Evolutionary conservation across 129 eudicot genomes (phyloP).

Genomic region (Lactuca sativa): DNA sequence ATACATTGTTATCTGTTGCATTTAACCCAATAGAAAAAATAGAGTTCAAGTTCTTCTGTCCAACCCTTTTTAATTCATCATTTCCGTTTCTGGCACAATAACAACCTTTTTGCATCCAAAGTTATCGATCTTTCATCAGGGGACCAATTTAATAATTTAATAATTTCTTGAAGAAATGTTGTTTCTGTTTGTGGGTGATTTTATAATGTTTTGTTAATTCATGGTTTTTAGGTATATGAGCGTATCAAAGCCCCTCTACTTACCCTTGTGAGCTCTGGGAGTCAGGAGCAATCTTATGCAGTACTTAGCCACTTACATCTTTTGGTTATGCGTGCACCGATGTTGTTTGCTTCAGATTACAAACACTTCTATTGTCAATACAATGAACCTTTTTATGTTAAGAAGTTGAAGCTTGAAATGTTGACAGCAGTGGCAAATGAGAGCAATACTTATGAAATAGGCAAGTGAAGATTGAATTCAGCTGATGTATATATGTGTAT

Average conservation of each 20-base stretch:
- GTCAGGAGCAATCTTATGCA: slow-evolving; percentile 94
- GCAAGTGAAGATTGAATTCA: slow-evolving; percentile 28
- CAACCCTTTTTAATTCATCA: too few species aligned
- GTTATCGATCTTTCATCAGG: too few species aligned
- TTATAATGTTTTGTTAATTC: too few species aligned
- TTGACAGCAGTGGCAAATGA: slow-evolving; percentile 94
- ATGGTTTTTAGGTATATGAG: slow-evolving; percentile 70
- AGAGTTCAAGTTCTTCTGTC: too few species aligned
- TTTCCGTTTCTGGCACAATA: too few species aligned
- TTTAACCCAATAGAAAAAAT: too few species aligned
- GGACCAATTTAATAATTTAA: too few species aligned
- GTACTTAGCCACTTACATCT: slow-evolving; percentile 93
- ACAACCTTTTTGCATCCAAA: too few species aligned
- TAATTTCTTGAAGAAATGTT: too few species aligned
- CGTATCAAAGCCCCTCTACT: slow-evolving; percentile 95
- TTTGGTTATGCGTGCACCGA: slow-evolving; percentile 96
- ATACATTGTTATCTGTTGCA: too few species aligned
- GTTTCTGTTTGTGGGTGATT: too few species aligned
- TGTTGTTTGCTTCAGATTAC: slow-evolving; percentile 91
- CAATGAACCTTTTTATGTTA: slow-evolving; percentile 94
- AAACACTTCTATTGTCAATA: slow-evolving; percentile 95
- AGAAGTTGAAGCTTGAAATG: slow-evolving; percentile 97
- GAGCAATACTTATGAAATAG: slow-evolving; percentile 94
- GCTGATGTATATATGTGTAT: too few species aligned
- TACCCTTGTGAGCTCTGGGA: slow-evolving; percentile 91